These are phyloP conservation scores for Pestalotiopsis sp. DNA, from an alignment of 2,329 filamentous ascomycete species.

Conservation along the genomic window DNA sequence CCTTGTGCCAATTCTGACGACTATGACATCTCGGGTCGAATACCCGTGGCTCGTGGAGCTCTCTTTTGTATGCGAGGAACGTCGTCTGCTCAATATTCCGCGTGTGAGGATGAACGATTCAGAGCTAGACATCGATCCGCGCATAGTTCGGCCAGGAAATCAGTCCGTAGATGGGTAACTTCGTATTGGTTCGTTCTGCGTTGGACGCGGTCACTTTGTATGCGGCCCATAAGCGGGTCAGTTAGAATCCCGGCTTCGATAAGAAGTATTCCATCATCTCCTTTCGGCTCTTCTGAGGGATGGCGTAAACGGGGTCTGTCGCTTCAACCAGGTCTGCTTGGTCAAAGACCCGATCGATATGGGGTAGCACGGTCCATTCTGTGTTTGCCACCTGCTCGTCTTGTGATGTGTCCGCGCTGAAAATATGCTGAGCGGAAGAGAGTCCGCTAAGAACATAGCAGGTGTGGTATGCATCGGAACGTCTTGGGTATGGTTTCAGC, in stretches of 20 bases:
- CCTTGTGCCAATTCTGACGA: neutral
- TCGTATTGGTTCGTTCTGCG: conserved; percentile 32
- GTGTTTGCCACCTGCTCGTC: conserved; percentile 43
- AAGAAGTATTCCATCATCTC: conserved; percentile 67
- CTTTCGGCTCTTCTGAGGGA: conserved; percentile 72
- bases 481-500: conserved; percentile 44
- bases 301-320: conserved; percentile 83
- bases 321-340: conserved; percentile 69
- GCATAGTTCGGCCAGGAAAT: conserved; percentile 1
- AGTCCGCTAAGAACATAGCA: conserved; percentile 89
- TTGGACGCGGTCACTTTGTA: conserved; percentile 31
- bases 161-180: conserved; percentile 2
- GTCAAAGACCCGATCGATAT: conserved; percentile 66
- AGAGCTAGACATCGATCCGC: conserved; percentile 5
- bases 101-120: neutral
- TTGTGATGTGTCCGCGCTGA: conserved; percentile 35
- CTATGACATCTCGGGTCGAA: neutral
- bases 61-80: neutral
- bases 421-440: conserved; percentile 75
- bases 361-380: conserved; percentile 45
- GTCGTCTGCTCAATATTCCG: neutral
- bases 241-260: conserved; percentile 58
- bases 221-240: conserved; percentile 41
- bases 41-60: neutral
- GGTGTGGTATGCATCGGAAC: conserved; percentile 87